A percentile compares a stretch with the other conserved stretches of the same genome.
These are phyloP conservation scores for Carallia pectinifolia DNA, from an alignment of 345 rosid species.

Conservation along the genomic window DNA sequence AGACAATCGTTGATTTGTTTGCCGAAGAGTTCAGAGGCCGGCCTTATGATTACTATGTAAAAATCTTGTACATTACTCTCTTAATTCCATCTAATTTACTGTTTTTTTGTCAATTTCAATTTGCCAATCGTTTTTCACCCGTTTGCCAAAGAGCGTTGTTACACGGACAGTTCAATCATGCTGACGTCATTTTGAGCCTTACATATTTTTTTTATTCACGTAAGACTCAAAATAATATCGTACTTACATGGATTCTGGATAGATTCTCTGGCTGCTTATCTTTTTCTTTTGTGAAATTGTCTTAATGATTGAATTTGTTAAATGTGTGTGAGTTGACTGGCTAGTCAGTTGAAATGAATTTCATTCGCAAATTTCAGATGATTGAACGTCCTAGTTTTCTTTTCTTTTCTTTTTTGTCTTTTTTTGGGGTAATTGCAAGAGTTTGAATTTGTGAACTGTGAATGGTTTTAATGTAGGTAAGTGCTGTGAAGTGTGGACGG, in stretches of 20 bases:
- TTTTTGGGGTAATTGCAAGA: background rate
- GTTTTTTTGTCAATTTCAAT: no score
- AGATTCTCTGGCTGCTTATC: no score
- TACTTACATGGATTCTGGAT: no score
- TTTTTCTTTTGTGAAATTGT: background rate
- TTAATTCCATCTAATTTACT: background rate
- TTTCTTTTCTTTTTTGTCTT: background rate
- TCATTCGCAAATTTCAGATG: no score
- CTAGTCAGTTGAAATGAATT: no score
- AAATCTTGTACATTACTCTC: background rate
- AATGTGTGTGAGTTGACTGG: no score
- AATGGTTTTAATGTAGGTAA: conserved; percentile 42
- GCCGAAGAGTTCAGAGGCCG: conserved; percentile 88
- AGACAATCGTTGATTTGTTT: conserved; percentile 82
- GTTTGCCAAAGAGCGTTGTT: no score
- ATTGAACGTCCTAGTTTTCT: no score
- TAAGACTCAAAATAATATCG: no score
- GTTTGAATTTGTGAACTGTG: background rate
- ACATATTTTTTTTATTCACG: no score
- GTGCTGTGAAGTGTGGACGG: conserved; percentile 80
- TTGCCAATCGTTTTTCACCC: background rate
- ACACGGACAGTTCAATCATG: no score
- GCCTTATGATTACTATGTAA: conserved; percentile 78
- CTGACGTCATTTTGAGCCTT: no score
- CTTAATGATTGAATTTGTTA: background rate